Evolutionary conservation across 805 yeast genomes (phyloP), one percentile per base, ranked within the genome.

Genomic region (Yarrowia sp.): DNA sequence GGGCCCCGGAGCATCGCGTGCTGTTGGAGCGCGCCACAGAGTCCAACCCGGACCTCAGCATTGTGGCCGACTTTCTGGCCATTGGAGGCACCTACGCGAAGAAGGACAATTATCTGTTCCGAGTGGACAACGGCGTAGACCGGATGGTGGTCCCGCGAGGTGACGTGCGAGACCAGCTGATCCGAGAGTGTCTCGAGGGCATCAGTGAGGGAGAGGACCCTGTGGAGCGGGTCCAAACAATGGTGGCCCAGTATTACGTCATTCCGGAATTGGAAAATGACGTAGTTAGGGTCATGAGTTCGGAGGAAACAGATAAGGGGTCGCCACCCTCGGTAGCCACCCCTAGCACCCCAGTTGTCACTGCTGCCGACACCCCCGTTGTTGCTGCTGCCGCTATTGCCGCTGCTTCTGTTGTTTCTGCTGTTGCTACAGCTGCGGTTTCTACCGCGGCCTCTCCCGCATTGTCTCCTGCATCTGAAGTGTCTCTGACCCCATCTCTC

Each of bases 31-130:
- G 40, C 1, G 61, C 46, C 61, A 54, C 61, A 9, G 61, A 54
- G 46, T 54, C 61, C 24, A 38, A 36, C 14, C 40, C 61, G 3
- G 61, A 54, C 35, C 61, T 54, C 26, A 17, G 61, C 46, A 38
- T 54, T 6, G 61, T 54, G 33, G 61, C 61, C 6, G 46, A 38
- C 24, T 54, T 54, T 38, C 46, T 54, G 7, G 61, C 61, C 44
- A 54, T 36, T 8, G 61, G 61, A n/a, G 61, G 61, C n/a, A 26
- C 61, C 11, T 54, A 54, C 35, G 61, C 61, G 19, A 54, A 54
- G 26, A 54, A 54, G 30, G 61, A 54, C 46, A 54, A 54, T 26
- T 54, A 54, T 12, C 46, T 54, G 26, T 54, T 54, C 16, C 61
- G 61, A 9, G 61, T 54, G 35, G 61, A 54, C 26, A 14, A 24